Evolutionary conservation across 73 alveolate species (phyloP).

Genomic region (Stentor coeruleus): DNA sequence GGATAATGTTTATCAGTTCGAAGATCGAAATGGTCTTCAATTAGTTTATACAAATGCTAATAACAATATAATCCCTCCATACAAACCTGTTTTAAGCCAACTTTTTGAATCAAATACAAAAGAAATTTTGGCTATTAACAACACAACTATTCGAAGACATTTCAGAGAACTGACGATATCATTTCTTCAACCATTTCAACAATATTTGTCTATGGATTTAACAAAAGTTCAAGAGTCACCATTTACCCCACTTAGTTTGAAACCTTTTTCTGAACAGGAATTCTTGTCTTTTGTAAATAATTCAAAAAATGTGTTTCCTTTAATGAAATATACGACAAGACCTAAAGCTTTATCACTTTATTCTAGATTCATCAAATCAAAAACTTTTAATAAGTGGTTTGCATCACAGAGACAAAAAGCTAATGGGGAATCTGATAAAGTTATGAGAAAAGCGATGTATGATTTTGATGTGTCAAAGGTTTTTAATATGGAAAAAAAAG

Average conservation of each 20-base stretch:
- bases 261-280: not conserved
- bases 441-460: not conserved
- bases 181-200: not conserved
- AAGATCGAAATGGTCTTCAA: not conserved
- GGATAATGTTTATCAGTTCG: not conserved
- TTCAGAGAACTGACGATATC: not conserved
- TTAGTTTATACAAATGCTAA: not conserved
- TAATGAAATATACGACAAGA: not conserved
- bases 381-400: slow-evolving; percentile 13
- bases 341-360: slow-evolving; percentile 1
- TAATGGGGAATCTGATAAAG: not conserved
- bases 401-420: slow-evolving; percentile 18
- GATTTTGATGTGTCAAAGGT: not conserved
- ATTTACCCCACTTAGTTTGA: not conserved
- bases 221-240: slow-evolving; percentile 14
- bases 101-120: not conserved
- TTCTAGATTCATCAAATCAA: slow-evolving; percentile 1
- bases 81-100: not conserved
- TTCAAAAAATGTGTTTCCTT: not conserved
- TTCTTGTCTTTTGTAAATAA: not conserved
- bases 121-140: slow-evolving; percentile 6
- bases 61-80: not conserved
- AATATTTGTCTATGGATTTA: not conserved
- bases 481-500: not conserved
- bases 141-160: slow-evolving; percentile 1